Conservation (phyloP, 2,329 filamentous ascomycete genomes). For the Sclerotinia glacialis region DNA sequence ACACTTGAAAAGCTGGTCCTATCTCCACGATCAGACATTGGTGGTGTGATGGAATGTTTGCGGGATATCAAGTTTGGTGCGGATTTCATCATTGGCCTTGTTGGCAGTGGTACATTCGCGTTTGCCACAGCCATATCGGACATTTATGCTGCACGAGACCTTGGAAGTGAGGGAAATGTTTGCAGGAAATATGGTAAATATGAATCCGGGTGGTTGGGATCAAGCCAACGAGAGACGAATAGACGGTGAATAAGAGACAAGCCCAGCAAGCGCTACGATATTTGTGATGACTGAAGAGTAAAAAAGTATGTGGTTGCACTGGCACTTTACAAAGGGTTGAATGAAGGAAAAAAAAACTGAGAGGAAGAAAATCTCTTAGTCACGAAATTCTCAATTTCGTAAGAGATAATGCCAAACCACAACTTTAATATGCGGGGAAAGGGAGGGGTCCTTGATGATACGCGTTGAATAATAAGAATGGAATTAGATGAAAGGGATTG, state of each 20-base stretch:
- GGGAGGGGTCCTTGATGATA: conserved; percentile 3
- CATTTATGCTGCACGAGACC: conserved; percentile 4
- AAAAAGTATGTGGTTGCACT: conserved; percentile 16
- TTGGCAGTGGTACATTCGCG: conserved; percentile 14
- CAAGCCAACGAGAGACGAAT: conserved; percentile 13
- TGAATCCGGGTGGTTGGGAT: conserved; percentile 13
- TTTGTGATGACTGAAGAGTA: not conserved
- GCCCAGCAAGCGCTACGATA: not conserved
- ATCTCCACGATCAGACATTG: conserved; percentile 34
- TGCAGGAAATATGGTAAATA: not conserved
- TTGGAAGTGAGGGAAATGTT: conserved; percentile 7
- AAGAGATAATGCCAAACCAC: conserved; percentile 14
- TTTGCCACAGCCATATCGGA: conserved; percentile 19
- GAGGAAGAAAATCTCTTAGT: conserved; percentile 20
- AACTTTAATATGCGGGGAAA: conserved; percentile 19
- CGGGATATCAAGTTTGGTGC: conserved; percentile 13
- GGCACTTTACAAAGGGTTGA: conserved; percentile 17
- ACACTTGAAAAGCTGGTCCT: conserved; percentile 38
- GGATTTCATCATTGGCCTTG: conserved; percentile 17
- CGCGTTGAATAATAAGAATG: conserved; percentile 4
- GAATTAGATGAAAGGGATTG: conserved; percentile 3
- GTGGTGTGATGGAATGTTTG: conserved; percentile 24
- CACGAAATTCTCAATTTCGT: conserved; percentile 19
- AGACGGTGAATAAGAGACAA: conserved; percentile 12
- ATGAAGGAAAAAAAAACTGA: conserved; percentile 17